Evolutionary conservation across 2,329 filamentous ascomycete species (phyloP).

Genomic region (Sporothrix pallida): DNA sequence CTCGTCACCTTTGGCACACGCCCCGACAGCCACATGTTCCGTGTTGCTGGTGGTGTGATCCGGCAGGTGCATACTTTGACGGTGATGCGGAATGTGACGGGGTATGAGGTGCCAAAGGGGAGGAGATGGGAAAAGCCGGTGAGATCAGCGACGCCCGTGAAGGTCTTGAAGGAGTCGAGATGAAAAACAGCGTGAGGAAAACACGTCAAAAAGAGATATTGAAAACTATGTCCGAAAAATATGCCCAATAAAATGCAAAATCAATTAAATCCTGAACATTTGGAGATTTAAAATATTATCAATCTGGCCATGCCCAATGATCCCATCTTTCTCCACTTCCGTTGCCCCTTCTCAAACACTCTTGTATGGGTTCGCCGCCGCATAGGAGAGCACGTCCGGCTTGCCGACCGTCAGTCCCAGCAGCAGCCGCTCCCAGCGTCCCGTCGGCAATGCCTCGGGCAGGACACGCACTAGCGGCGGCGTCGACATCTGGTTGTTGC

Average conservation of each 20-base stretch:
- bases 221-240: background rate
- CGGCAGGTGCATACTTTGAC: conserved; percentile 46
- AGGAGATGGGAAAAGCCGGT: background rate
- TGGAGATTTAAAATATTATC: background rate
- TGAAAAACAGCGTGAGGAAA: background rate
- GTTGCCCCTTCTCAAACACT: background rate
- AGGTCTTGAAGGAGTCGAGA: background rate
- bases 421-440: conserved; percentile 45
- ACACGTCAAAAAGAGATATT: background rate
- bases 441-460: conserved; percentile 45
- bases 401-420: conserved; percentile 35
- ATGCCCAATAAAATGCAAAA: background rate
- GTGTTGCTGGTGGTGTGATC: conserved; percentile 45
- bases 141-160: background rate
- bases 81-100: conserved; percentile 37
- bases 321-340: background rate
- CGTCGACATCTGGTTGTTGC: conserved; percentile 28
- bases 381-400: conserved; percentile 36
- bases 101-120: no score
- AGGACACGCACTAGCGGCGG: conserved; percentile 35
- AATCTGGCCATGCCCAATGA: background rate
- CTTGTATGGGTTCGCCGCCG: conserved; percentile 27
- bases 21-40: conserved; percentile 47
- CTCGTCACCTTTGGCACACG: conserved; percentile 43
- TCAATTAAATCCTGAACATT: background rate